Base-by-base conservation (phyloP, 805 yeast species). In the Metschnikowia drakensbergensis region DNA sequence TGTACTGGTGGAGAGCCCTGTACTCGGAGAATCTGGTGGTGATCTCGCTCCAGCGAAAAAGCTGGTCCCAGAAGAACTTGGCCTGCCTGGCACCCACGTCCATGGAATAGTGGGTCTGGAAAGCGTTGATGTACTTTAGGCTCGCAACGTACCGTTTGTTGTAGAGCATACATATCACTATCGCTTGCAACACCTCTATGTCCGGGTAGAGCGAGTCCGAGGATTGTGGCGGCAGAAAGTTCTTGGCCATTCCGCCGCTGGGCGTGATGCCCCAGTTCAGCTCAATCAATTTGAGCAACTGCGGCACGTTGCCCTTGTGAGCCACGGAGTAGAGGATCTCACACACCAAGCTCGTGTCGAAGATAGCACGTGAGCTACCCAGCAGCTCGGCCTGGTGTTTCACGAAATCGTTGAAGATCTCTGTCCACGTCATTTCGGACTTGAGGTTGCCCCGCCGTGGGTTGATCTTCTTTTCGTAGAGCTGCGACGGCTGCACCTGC, bases 11-110 rank as follows among this genome's bases (percentile, higher is more conserved):
- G 38, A 72, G 58, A 17, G 69, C 68, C 13, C 58, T 53, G 25
- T 54, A 49, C 31, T 64, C 62, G 8, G 61, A 58, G 50, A 46
- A 71, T 38, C 58, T 57, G 25, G 75, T 68, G n/a, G 64, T 50
- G 31, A 60, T 50, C 46, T 71, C 68, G 46, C 68, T 62, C 75
- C 75, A 71, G 44, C 60, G 61, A 54, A 72, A 65, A 2, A 70
- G 43, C 37, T 57, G 60, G 48, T 64, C 70, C 76, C 76, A 73
- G 48, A 73, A 65, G 2, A 54, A 43, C 48, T 58, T 58, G 28
- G 68, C 47, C 6, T 46, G 37, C 3, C 36, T 31, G 3, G 47
- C 38, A 10, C 54, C 48, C 26, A 65, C 49, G 35, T 63, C 61
- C 25, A 66, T 46, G 6, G 58, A 48, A 27, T 67, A 72, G 31